Evolutionary conservation across 176 grass and related monocot species (phyloP).

Genomic region (Carex pumila): DNA sequence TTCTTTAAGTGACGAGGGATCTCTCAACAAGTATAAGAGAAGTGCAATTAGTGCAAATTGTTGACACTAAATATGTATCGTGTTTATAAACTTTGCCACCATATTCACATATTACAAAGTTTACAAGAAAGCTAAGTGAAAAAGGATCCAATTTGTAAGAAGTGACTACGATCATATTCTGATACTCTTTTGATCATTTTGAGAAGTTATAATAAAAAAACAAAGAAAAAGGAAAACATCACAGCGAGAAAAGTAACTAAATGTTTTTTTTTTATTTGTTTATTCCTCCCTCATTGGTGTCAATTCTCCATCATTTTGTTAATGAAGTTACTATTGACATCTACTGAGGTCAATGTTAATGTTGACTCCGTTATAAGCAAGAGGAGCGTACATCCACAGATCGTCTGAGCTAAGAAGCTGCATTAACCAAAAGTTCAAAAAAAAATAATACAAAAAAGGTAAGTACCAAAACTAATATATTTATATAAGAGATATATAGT

Average conservation of each 20-base stretch:
- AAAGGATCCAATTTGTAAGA: constrained; percentile 3
- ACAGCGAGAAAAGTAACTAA: background rate
- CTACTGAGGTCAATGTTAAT: constrained; percentile 63
- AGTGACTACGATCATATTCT: constrained; percentile 31
- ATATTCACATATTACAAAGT: constrained; percentile 6
- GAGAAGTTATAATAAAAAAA: background rate
- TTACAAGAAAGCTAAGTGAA: background rate
- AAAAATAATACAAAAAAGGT: background rate
- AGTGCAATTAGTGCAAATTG: background rate
- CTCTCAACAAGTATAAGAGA: background rate
- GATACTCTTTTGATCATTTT: constrained; percentile 6
- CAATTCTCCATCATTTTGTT: background rate
- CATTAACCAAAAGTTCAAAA: constrained; percentile 22
- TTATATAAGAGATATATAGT: background rate
- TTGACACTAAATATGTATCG: background rate
- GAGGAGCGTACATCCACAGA: constrained; percentile 92
- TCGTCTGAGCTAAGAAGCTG: constrained; percentile 93
- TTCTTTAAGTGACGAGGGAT: background rate
- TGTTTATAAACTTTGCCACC: background rate
- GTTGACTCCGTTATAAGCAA: constrained; percentile 84
- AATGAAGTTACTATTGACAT: constrained; percentile 20
- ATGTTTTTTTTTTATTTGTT: background rate
- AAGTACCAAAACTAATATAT: background rate
- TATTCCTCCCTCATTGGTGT: background rate
- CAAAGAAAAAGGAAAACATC: background rate